Conservation (phyloP, 768 basidiomycete species). For the Panaeolus cyanescens region DNA sequence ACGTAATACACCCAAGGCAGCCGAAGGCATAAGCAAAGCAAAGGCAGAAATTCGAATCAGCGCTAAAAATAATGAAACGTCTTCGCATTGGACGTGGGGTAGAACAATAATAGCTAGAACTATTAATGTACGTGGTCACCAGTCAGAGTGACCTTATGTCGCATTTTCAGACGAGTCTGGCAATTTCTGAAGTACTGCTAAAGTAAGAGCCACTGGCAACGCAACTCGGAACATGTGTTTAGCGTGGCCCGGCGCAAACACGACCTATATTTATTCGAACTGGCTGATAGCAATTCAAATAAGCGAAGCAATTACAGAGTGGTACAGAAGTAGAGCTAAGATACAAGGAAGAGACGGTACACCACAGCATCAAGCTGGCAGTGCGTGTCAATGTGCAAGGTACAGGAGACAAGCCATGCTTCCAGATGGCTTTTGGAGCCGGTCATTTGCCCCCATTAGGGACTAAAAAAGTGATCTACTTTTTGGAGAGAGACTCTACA, state of each 20-base stretch:
- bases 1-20: neutral
- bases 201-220: no score
- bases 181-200: no score
- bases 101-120: neutral
- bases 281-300: no score
- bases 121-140: no score
- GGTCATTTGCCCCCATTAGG: no score
- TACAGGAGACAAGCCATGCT: neutral
- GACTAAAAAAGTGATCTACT: neutral
- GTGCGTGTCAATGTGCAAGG: neutral
- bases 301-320: no score
- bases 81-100: neutral
- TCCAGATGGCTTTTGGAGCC: neutral
- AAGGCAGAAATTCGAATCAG: neutral
- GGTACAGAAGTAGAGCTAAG: neutral
- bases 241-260: no score
- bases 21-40: no score
- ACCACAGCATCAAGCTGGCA: neutral
- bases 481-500: neutral
- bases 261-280: no score
- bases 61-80: neutral
- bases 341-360: neutral
- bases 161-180: no score
- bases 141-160: no score
- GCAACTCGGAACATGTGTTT: no score